Base-by-base conservation (phyloP, 257 asterid genomes). In the Linderniella brevidens region DNA sequence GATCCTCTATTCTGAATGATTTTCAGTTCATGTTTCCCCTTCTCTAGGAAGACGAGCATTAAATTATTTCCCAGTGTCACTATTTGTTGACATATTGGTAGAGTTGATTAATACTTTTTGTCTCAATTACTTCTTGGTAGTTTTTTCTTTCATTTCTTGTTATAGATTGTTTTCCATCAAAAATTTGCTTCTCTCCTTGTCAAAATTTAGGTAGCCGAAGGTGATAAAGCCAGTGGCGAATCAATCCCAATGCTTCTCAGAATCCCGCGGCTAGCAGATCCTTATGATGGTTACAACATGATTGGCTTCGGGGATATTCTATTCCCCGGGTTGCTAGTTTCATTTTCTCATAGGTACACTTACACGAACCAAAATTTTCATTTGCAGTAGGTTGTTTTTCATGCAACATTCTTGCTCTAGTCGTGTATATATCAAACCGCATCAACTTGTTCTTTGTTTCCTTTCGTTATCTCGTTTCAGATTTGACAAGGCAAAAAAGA, bases 191-290 rank as follows among this genome's bases (percentile, higher is more conserved):
- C 40, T 38, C 13, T 44, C 56, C 19, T 54, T 25, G 32, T 25
- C 32, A 25, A 25, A 25, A 17, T 66, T 60, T 59, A 90, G 99
- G 99, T 90, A 62, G 99, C 99, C 60, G 68, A 68, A 60, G 99
- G 96, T 63, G 81, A 77, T 49, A 77, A 75, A 37, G 69, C 80
- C 58, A 87, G 98, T 57, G 99, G 96, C 68, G 99, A 90, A 71
- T 81, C 99, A 16, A 85, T 90, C 53, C 99, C 99, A 43, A 81
- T 90, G 99, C 99, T 85, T 58, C 64, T 90, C 74, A 77, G 92
- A 68, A 77, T 79, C 55, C 99, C 99, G 63, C 86, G 94, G 59
- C 14, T 68, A 42, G 71, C 68, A 58, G 99, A 90, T 65, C 99
- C 99, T 60, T 90, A 90, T 75, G 69, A 68, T 35, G 96, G 99